Percentiles rank a stretch among this genome's conserved stretches.
Conservation (phyloP, 495 filamentous ascomycete genomes). For the Saxophila tyrrhenica region DNA sequence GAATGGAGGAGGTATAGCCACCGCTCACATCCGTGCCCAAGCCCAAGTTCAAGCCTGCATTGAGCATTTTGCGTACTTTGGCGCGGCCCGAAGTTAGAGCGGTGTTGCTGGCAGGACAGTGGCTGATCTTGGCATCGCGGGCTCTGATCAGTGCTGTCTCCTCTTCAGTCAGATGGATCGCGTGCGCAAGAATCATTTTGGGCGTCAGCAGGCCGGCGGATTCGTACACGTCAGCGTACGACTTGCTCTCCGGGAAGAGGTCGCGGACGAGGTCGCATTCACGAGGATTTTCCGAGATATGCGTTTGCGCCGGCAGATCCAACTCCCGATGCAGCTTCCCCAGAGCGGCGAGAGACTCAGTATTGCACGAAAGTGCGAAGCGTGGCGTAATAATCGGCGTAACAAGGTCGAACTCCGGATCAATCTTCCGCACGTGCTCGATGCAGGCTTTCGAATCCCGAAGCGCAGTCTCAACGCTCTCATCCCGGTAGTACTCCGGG, state of each 20-base stretch:
- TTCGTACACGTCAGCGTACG: slow-evolving; percentile 77
- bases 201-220: slow-evolving; percentile 51
- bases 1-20: slow-evolving; percentile 66
- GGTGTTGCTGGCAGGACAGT: slow-evolving; percentile 81
- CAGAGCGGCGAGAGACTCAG: slow-evolving; percentile 46
- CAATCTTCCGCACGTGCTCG: slow-evolving; percentile 52
- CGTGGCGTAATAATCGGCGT: slow-evolving; percentile 79
- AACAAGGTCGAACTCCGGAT: slow-evolving; percentile 50
- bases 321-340: slow-evolving; percentile 50
- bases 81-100: slow-evolving; percentile 65
- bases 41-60: slow-evolving; percentile 64
- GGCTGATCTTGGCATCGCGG: slow-evolving; percentile 54
- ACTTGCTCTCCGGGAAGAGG: slow-evolving; percentile 52
- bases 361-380: slow-evolving; percentile 70
- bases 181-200: slow-evolving; percentile 78
- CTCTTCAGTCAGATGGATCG: slow-evolving; percentile 54
- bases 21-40: slow-evolving; percentile 85
- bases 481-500: slow-evolving; percentile 67
- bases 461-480: slow-evolving; percentile 43
- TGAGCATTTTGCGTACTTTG: slow-evolving; percentile 58
- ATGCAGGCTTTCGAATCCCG: slow-evolving; percentile 50
- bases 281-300: slow-evolving; percentile 72
- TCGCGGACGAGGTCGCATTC: slow-evolving; percentile 59
- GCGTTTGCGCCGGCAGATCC: slow-evolving; percentile 68
- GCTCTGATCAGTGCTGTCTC: slow-evolving; percentile 53